Base-by-base conservation (phyloP, 1,139 yeast genomes). In the Protomyces macrosporus region DNA sequence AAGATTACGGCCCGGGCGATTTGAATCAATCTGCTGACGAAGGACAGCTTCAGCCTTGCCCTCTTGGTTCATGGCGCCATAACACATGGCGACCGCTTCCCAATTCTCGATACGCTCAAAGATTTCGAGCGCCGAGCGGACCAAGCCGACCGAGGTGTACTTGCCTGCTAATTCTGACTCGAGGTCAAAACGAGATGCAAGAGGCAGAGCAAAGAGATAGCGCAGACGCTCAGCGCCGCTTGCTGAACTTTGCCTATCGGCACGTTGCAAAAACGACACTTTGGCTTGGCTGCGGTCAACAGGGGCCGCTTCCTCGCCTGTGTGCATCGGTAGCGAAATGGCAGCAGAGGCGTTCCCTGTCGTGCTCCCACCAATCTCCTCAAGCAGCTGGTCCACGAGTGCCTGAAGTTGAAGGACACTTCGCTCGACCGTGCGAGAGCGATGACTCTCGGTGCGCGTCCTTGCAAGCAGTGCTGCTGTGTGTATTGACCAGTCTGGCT, bases 331-430 rank as follows among this genome's bases (percentile, higher is more conserved):
- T 55, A 88, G 80, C 10, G 16, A 62, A 84, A 75, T 67, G 86
- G 80, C 40, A 9, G 53, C 35, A 12, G 36, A 32, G 9, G 53
- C 36, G 9, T n/a, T 12, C 14, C 37, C 48, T 3, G 39, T 14
- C 9, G 50, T 58, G 45, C 14, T 67, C 48, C 1, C 86, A 76
- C 4, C 71, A 61, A 66, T 82, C 65, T 85, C 84, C 65, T 86
- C 79, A 0, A 95, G 96, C 53, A 90, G 78, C 73, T 91, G 98
- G 72, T 91, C 97, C 36, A 91, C 93, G 59, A 95, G 78, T 3
- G 96, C 86, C 60, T 93, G 95, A 86, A 95, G 86, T 75, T 95
- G 98, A 63, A 93, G 78, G 12, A 91, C 85, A 62, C 98, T 98
- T 74, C 98, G 82, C 75, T 95, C 98, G 32, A 91, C 86, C 0